These are phyloP conservation scores for Rhodosporidiobolus odoratus DNA, from an alignment of 768 basidiomycete species.

Conservation along the genomic window DNA sequence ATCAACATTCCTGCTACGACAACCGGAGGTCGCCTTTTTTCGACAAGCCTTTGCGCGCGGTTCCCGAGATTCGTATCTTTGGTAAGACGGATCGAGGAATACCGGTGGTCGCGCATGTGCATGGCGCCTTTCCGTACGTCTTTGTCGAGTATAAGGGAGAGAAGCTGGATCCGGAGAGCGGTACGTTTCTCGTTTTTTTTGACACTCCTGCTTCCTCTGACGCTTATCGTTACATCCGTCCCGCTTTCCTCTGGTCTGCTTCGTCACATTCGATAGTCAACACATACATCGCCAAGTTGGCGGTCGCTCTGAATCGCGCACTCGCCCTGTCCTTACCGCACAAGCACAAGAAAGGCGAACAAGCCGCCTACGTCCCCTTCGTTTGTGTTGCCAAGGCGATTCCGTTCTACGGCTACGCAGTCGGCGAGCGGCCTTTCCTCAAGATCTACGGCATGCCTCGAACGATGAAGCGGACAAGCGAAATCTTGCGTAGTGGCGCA, in stretches of 20 bases:
- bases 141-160: constrained; percentile 73
- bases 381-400: constrained; percentile 98
- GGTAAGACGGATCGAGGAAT: constrained; percentile 71
- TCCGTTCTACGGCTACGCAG: constrained; percentile 90
- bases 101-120: constrained; percentile 80
- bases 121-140: constrained; percentile 91
- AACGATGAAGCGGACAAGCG: constrained; percentile 61
- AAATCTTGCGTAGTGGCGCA: constrained; percentile 73
- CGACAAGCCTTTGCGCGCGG: neutral
- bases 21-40: constrained; percentile 24
- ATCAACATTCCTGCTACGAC: constrained; percentile 8
- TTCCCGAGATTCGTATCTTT: constrained; percentile 76
- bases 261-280: constrained; percentile 55
- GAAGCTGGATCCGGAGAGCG: constrained; percentile 59
- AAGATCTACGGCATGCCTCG: constrained; percentile 74
- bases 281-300: constrained; percentile 63
- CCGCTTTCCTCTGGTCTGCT: neutral
- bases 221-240: too few relatives aligned
- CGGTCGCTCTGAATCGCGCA: constrained; percentile 74
- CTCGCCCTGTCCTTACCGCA: constrained; percentile 67
- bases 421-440: constrained; percentile 76
- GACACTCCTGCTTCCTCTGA: too few relatives aligned
- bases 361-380: constrained; percentile 64
- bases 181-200: constrained; percentile 49
- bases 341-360: constrained; percentile 53